Conservation (phyloP, 2,329 filamentous ascomycete genomes). For the Fusarium sp. region DNA sequence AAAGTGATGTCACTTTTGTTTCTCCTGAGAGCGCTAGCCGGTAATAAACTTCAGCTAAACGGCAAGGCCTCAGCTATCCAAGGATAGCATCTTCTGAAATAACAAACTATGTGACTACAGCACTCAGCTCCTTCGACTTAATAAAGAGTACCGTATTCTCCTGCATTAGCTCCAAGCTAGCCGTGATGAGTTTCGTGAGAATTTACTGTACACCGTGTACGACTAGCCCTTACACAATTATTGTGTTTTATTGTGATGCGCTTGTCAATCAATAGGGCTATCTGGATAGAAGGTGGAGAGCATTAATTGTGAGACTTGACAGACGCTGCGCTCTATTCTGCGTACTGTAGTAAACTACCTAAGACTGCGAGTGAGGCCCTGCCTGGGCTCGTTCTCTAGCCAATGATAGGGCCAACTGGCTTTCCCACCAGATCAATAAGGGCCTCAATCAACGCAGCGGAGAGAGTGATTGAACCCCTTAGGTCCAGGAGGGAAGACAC, state of each 20-base stretch:
- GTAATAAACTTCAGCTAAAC: background rate
- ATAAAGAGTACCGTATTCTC: too few species aligned
- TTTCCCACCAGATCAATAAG: background rate
- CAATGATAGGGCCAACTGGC: background rate
- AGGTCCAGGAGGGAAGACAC: background rate
- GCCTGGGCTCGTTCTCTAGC: background rate
- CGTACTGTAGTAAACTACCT: background rate
- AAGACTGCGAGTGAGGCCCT: accelerated
- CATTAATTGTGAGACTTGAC: accelerated
- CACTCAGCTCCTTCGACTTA: background rate
- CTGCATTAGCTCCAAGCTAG: too few species aligned
- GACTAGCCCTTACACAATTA: background rate
- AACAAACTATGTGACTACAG: background rate
- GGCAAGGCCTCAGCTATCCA: background rate
- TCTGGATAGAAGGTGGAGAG: accelerated
- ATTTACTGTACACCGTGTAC: too few species aligned
- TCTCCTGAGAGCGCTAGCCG: background rate
- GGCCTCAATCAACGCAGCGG: background rate
- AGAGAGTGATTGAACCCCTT: background rate
- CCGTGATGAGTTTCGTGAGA: too few species aligned
- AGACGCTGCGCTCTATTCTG: accelerated
- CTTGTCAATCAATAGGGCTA: background rate
- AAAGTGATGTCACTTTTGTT: background rate
- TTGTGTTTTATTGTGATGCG: background rate
- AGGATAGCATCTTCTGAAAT: background rate